Base-by-base conservation (phyloP, 345 rosid species). In the Murraya koenigii region DNA sequence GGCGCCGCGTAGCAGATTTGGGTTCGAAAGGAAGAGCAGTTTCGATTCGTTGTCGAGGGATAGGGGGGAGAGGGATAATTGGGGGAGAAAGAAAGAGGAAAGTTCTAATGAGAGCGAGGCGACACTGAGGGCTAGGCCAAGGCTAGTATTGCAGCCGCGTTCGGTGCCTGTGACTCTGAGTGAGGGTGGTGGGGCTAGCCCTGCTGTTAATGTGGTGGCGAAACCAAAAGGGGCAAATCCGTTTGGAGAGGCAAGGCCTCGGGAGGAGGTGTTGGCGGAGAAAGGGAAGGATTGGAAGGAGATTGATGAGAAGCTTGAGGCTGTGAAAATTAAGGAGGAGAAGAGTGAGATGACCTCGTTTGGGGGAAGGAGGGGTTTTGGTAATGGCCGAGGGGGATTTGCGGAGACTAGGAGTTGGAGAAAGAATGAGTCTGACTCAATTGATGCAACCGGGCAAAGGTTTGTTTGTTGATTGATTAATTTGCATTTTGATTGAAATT, bases 211-310 rank as follows among this genome's bases (percentile, higher is more conserved):
- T 44, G 62, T 13, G n/a, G 55, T 17, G 25, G 79, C 28, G 1
- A 96, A 81, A 69, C 90, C 95, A 3, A 93, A 83, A 80, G 93
- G 90, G 26, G 80, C 82, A 9, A 96, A 79, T 67, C 99, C 98
- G 0, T 96, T 96, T 66, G 99, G 98, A 15, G 85, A 86, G 8
- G 99, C 99, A 0, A 92, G 99, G 80, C 99, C 99, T 1, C 89
- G 99, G 63, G 99, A 96, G 84, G 97, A 91, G 78, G 99, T 94
- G 32, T 78, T 96, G 87, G 94, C 93, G 58, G 97, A 91, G 90
- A 91, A 96, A 74, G 98, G 99, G 26, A 83, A 86, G 81, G 98
- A 94, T 54, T 91, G 91, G 93, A 96, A 94, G 77, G 97, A 92
- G 89, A 92, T 94, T 78, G 98, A 96, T 69, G 98, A 89, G 90